Base-by-base conservation (phyloP, 2,329 filamentous ascomycete species). In the Alternaria ventricosa region DNA sequence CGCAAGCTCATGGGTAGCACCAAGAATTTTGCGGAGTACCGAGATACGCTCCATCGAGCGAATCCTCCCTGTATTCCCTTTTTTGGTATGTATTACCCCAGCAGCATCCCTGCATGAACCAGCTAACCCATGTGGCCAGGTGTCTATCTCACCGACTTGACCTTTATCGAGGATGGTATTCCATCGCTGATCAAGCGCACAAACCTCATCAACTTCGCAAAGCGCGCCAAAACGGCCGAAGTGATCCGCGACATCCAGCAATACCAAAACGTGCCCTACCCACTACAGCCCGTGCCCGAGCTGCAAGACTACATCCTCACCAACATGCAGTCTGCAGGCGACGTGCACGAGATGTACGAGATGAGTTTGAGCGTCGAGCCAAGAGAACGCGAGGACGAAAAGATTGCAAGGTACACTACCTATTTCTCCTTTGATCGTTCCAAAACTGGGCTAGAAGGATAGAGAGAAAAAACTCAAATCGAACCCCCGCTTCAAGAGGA, bases 341-440 rank as follows among this genome's bases (percentile, higher is more conserved):
- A 98, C 79, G 96, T 99, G 67, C 94, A 98, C 80, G 95, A 98
- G 85, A 98, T 98, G 96, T 99, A 98, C 84, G 94, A 98, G 81
- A 94, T 94, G 86, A 97, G 94, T 83, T 85, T 99, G 82, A 87
- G 90, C 75, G 90, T 99, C 64, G 96, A 99, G 80, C 96, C 96
- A 67, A 88, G 96, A 75, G 96, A 99, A 84, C 88, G 96, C 75
- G 96, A 99, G 84, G 96, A 99, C 78, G 96, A 99, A 84, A 98
- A 98, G 87, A 98, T 99, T 86, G 95, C 97, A 79, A 96, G 96
- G 94, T 97, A 90, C 64, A 70, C 66, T 44, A 56, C 60, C 49
- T 67, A 57, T 58, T 65, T 55, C 58, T 63, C 56, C n/a, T 60
- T 62, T 46, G 60, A 62, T 36, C 60, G 55, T 58, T 54, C 41